Base-by-base conservation (phyloP, 2,329 filamentous ascomycete genomes). In the Fusarium setosum region DNA sequence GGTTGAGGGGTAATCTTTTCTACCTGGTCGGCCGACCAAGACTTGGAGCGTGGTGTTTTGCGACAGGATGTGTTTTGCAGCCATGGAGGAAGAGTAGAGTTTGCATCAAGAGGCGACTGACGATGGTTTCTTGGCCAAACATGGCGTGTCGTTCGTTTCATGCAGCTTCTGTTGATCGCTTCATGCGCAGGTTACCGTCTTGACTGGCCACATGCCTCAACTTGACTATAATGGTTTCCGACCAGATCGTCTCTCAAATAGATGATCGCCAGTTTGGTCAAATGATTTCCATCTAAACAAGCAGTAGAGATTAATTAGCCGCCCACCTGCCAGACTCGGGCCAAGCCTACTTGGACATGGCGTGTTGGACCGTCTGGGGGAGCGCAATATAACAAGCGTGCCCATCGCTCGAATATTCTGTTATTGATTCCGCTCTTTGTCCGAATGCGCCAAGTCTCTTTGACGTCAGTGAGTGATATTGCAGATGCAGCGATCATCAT, bases 331-430 rank as follows among this genome's bases (percentile, higher is more conserved):
- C 52, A 54, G 26, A 48, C n/a, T 52, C 20, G 32, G 31, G 17
- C 58, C 42, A 53, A 42, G 32, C 47, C 40, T 48, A 42, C 38
- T 57, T 20, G 58, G 54, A 23, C 40, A 56, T 50, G 23, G 54
- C 52, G 52, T n/a, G 54, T 41, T 47, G 34, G 23, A 54, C 49
- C 40, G 40, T 38, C 34, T 58, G 49, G 21, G 38, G 48, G 53
- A n/a, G 53, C 44, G 47, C 35, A 69, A 67, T 69, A 21, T 69
- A 55, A 50, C 21, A 34, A 49, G 26, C 51, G 10, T 24, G 48
- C 44, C 45, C 31, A 15, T 45, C 35, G 15, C 41, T 17, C 12
- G 18, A 47, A 17, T 23, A 35, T 34, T 52, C 37, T 61, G 31
- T 18, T 13, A 41, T 13, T 20, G 7, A 6, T 9, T 32, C 18